phyloP scores from a whole-genome alignment of 495 filamentous ascomycete species.

The Aspergillus funiculosus region DNA sequence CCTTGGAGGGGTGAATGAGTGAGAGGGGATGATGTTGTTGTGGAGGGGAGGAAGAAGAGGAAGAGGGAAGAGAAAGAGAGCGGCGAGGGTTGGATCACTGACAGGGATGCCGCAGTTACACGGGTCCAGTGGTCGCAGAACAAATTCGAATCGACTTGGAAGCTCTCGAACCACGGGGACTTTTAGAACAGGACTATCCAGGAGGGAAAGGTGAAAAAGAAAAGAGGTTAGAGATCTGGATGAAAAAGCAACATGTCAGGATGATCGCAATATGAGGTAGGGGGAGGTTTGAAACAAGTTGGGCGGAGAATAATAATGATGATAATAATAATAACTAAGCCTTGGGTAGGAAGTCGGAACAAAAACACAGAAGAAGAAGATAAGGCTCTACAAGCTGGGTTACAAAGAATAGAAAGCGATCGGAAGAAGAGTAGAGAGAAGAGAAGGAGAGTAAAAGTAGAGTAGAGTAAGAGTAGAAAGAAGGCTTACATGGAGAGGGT shows the following conservation, averaged over 20 bases:
- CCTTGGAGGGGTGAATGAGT: neutral
- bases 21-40: no score
- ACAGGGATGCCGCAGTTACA: slow-evolving; percentile 39
- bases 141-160: slow-evolving; percentile 17
- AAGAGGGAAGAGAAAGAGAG: slow-evolving; percentile 26
- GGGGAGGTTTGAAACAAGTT: slow-evolving; percentile 9
- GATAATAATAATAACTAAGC: slow-evolving; percentile 1
- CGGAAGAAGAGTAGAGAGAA: no score
- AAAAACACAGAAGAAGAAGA: neutral
- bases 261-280: slow-evolving; percentile 14
- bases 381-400: neutral
- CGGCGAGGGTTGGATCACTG: slow-evolving; percentile 32
- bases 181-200: slow-evolving; percentile 11
- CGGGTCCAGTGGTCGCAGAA: slow-evolving; percentile 26
- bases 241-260: slow-evolving; percentile 12
- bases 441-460: no score
- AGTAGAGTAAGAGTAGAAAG: no score
- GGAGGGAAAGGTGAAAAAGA: slow-evolving; percentile 8
- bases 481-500: no score
- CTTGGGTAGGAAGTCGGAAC: neutral
- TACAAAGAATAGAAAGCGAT: no score
- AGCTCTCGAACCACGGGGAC: slow-evolving; percentile 15
- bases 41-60: neutral
- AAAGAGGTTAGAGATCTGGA: slow-evolving; percentile 10
- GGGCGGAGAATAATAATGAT: neutral